These are phyloP conservation scores for Pseudogymnoascus sp. DNA, from an alignment of 2,329 filamentous ascomycete genomes.

Conservation along the genomic window DNA sequence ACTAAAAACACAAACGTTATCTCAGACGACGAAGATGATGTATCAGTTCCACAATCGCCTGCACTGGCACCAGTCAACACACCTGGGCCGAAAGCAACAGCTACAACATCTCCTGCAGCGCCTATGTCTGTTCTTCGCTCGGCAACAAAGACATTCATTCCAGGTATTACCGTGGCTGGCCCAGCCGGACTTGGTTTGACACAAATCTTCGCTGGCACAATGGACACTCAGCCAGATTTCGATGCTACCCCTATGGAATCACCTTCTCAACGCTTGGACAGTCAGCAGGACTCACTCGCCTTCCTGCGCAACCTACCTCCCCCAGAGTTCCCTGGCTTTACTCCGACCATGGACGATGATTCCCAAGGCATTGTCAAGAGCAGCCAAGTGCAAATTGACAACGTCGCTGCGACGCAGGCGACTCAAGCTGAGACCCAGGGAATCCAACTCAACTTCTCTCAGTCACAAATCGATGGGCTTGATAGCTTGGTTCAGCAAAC, in stretches of 20 bases:
- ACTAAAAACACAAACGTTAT: slow-evolving; percentile 1
- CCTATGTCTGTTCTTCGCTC: slow-evolving; percentile 62
- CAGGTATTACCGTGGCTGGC: slow-evolving; percentile 54
- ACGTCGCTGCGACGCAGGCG: slow-evolving; percentile 36
- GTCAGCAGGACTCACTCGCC: slow-evolving; percentile 37
- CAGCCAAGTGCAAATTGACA: slow-evolving; percentile 35
- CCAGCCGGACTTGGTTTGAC: slow-evolving; percentile 68
- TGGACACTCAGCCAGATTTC: slow-evolving; percentile 54
- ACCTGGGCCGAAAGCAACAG: slow-evolving; percentile 14
- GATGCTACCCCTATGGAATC: slow-evolving; percentile 14
- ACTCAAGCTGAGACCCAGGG: slow-evolving; percentile 29
- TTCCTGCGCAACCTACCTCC: slow-evolving; percentile 45
- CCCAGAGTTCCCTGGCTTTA: slow-evolving; percentile 38
- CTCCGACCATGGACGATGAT: slow-evolving; percentile 38
- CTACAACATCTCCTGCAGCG: slow-evolving; percentile 37
- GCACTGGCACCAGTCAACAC: slow-evolving; percentile 18
- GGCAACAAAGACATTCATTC: slow-evolving; percentile 62
- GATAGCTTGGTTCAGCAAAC: slow-evolving; percentile 46
- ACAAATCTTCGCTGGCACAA: slow-evolving; percentile 84
- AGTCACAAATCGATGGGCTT: slow-evolving; percentile 53
- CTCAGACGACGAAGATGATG: slow-evolving; percentile 29
- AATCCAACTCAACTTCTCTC: slow-evolving; percentile 50
- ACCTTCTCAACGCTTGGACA: slow-evolving; percentile 17
- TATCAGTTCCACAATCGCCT: slow-evolving; percentile 15
- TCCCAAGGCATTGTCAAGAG: slow-evolving; percentile 40